Conservation (phyloP, 331 rosid species). For the Rhamnella rubrinervis region DNA sequence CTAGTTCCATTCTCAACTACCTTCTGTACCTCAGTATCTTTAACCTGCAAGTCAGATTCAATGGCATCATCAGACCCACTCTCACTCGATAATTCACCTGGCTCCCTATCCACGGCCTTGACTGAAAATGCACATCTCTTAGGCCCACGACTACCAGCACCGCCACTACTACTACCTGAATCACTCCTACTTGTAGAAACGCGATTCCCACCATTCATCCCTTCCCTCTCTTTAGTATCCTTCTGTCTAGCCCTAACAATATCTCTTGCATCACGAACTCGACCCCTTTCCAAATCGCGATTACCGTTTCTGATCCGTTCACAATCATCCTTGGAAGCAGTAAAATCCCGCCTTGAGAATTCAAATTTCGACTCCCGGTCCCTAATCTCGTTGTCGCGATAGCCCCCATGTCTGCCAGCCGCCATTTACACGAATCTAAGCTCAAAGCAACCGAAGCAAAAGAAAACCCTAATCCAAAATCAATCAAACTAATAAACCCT, state of each 20-base stretch:
- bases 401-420: conserved; percentile 86
- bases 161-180: conserved; percentile 55
- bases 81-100: conserved; percentile 96
- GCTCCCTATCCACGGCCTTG: conserved; percentile 68
- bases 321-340: conserved; percentile 57
- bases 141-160: conserved; percentile 44
- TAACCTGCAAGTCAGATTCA: conserved; percentile 52
- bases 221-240: conserved; percentile 57
- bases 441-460: conserved; percentile 26
- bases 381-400: conserved; percentile 69
- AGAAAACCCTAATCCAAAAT: conserved; percentile 21
- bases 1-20: conserved; percentile 43
- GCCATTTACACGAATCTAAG: conserved; percentile 52
- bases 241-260: conserved; percentile 58
- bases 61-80: conserved; percentile 89
- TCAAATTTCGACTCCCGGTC: conserved; percentile 72
- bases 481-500: conserved; percentile 15
- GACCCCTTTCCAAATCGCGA: conserved; percentile 46
- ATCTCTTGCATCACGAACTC: conserved; percentile 57
- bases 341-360: conserved; percentile 43
- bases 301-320: conserved; percentile 57
- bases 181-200: conserved; percentile 62
- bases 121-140: conserved; percentile 50
- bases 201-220: conserved; percentile 43
- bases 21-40: conserved; percentile 36